A percentile compares a stretch with the other conserved stretches of the same genome.
These are phyloP conservation scores for Herpetomonas samuelpessoai DNA, from an alignment of 208 protist genomes.

Conservation along the genomic window DNA sequence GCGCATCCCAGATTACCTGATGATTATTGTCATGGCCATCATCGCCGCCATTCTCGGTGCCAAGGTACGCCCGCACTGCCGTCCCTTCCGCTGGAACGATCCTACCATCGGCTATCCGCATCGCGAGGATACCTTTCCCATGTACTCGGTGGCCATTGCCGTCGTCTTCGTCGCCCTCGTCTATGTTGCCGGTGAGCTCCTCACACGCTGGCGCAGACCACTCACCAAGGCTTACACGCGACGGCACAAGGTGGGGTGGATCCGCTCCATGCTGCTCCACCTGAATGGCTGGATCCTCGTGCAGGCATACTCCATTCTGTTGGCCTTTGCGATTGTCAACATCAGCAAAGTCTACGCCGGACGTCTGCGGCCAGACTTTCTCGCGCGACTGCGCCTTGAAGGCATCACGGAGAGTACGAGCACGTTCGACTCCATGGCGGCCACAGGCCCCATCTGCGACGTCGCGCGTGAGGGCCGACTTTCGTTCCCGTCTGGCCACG, in stretches of 20 bases:
- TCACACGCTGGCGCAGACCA: slow-evolving; percentile 13
- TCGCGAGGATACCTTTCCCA: slow-evolving; percentile 31
- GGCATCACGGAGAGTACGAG: slow-evolving; percentile 26
- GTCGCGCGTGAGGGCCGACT: too few relatives aligned
- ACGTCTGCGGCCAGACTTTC: slow-evolving; percentile 87
- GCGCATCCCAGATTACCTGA: slow-evolving; percentile 30
- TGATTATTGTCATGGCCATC: slow-evolving; percentile 23
- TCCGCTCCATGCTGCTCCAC: slow-evolving; percentile 13
- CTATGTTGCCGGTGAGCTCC: slow-evolving; percentile 26
- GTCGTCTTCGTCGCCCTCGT: slow-evolving; percentile 24
- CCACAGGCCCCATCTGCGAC: slow-evolving; percentile 54
- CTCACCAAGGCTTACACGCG: slow-evolving; percentile 1
- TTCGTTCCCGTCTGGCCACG: slow-evolving; percentile 92
- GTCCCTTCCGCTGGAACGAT: slow-evolving; percentile 48
- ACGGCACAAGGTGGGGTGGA: slow-evolving; percentile 6
- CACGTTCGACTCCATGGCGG: slow-evolving; percentile 28
- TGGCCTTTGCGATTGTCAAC: slow-evolving; percentile 44
- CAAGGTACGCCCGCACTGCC: slow-evolving; percentile 30
- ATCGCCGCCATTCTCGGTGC: slow-evolving; percentile 13
- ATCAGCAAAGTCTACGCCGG: slow-evolving; percentile 75
- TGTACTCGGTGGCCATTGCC: slow-evolving; percentile 27
- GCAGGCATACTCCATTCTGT: slow-evolving; percentile 36
- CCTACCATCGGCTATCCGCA: slow-evolving; percentile 38
- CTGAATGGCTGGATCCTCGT: slow-evolving; percentile 36
- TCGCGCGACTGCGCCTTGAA: slow-evolving; percentile 35